Conservation (phyloP, 2,329 filamentous ascomycete genomes). For the Talaromyces sp. region DNA sequence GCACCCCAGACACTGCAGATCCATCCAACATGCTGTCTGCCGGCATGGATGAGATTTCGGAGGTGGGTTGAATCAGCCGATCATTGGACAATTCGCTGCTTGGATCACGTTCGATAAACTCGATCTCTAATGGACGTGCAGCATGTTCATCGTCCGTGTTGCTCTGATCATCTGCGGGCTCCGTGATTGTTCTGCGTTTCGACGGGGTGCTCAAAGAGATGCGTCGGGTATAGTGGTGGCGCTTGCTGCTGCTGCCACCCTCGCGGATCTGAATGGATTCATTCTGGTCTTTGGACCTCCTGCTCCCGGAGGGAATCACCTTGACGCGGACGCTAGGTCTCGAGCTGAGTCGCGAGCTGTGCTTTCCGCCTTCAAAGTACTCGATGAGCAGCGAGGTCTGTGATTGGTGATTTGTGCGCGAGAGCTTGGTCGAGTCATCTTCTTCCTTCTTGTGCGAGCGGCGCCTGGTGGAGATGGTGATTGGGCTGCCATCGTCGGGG, state of each 20-base stretch:
- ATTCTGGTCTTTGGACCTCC: conserved; percentile 50
- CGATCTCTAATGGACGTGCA: conserved; percentile 84
- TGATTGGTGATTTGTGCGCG: conserved; percentile 55
- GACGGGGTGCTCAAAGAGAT: conserved; percentile 55
- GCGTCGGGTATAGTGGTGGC: conserved; percentile 51
- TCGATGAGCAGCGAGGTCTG: conserved; percentile 91
- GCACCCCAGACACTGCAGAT: conserved; percentile 39
- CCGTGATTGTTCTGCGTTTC: conserved; percentile 30
- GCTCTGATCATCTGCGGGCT: conserved; percentile 57
- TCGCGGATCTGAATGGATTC: conserved; percentile 86
- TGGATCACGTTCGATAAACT: conserved; percentile 66
- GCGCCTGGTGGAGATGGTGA: conserved; percentile 74
- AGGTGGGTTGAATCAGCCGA: conserved; percentile 63
- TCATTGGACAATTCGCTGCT: conserved; percentile 60
- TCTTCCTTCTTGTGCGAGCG: conserved; percentile 45
- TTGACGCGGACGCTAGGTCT: conserved; percentile 77
- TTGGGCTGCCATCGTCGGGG: conserved; percentile 60
- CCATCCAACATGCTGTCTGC: conserved; percentile 65
- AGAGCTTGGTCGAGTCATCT: conserved; percentile 49
- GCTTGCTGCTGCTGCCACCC: conserved; percentile 54
- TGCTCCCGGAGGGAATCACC: conserved; percentile 68
- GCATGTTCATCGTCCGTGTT: conserved; percentile 69
- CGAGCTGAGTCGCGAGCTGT: conserved; percentile 50
- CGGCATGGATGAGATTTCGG: conserved; percentile 81
- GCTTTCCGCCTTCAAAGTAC: conserved; percentile 80